Evolutionary conservation across 495 filamentous ascomycete genomes (phyloP).

Genomic region (Hypomontagnella monticulosa): DNA sequence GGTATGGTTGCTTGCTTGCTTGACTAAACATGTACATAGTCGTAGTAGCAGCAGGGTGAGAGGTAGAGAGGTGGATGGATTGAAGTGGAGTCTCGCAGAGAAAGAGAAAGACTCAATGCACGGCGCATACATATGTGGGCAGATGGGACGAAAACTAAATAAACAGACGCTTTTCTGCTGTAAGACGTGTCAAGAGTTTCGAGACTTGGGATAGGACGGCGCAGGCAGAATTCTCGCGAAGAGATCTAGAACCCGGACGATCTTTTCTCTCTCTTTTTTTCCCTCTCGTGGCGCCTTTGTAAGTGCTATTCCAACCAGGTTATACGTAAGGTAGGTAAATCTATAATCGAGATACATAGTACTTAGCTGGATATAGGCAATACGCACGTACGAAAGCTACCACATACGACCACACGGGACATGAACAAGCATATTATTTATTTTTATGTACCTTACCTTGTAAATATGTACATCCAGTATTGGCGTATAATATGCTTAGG

Average conservation of each 20-base stretch:
- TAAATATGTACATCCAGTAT: slow-evolving; percentile 15
- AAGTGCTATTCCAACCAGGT: slow-evolving; percentile 20
- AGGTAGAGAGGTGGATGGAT: slow-evolving; percentile 37
- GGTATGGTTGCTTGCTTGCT: slow-evolving; percentile 33
- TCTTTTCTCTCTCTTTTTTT: slow-evolving; percentile 19
- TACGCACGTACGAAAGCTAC: slow-evolving; percentile 23
- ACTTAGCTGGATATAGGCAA: slow-evolving; percentile 21
- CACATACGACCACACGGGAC: too few relatives aligned
- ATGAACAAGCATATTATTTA: too few relatives aligned
- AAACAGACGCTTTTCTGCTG: slow-evolving; percentile 39
- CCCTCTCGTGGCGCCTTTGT: slow-evolving; percentile 15
- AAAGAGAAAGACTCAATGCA: slow-evolving; percentile 19
- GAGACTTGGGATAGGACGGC: slow-evolving; percentile 34
- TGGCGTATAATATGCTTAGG: slow-evolving; percentile 1
- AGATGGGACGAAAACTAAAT: slow-evolving; percentile 43
- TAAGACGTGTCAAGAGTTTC: slow-evolving; percentile 42
- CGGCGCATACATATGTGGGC: slow-evolving; percentile 40
- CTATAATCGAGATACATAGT: slow-evolving; percentile 10
- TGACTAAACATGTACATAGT: slow-evolving; percentile 20
- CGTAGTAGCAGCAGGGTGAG: slow-evolving; percentile 14
- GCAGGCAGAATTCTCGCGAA: slow-evolving; percentile 39
- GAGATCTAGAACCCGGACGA: slow-evolving; percentile 40
- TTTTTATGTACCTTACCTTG: not conserved
- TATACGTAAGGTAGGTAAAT: slow-evolving; percentile 6
- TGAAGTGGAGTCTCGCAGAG: slow-evolving; percentile 36